Base-by-base conservation (phyloP, 1,284 basidiomycete genomes). In the Sporisorium scitamineum region DNA sequence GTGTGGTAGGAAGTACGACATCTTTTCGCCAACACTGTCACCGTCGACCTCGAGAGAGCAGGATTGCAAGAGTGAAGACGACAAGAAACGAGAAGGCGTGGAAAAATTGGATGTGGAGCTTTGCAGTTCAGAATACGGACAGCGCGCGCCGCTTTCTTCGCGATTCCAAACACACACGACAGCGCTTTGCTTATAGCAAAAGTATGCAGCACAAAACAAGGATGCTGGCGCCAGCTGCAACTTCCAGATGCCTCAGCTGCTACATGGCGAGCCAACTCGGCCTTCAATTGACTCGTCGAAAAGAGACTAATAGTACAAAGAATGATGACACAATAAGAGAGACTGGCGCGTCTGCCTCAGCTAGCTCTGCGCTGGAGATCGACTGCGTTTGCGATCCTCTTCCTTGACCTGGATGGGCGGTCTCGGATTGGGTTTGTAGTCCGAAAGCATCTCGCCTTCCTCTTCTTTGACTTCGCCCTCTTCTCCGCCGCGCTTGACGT, bases 1-100 rank as follows among this genome's bases (percentile, higher is more conserved):
- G 82, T 94, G 93, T 0, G 94, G 93, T 5, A 96, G 90, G 86
- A 96, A 95, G 79, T 87, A 87, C 20, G 87, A 87, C 87, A 87
- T 87, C 14, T 20, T 42, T 41, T 18, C 14, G 16, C 7, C 37
- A 27, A 22, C 24, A 14, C 37, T 18, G 16, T 39, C 39, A 26
- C 16, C 27, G 26, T 29, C n/a, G 47, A 48, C 27, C 7, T 8
- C 6, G 16, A 18, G 26, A 47, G 24, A 48, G 18, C 8, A 27
- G n/a, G 37, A 34, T 31, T 39, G 31, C 42, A 18, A 44, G 37
- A 31, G 27, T 11, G 29, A 9, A 20, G 32, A 32, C 16, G 16
- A 54, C 9, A 34, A 45, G 27, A 48, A 42, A 29, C 24, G 26
- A 24, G 20, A 48, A 52, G 54, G 29, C 52, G 50, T 54, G 26